Base-by-base conservation (phyloP, 2,329 filamentous ascomycete species). In the Fonsecaea pedrosoi region DNA sequence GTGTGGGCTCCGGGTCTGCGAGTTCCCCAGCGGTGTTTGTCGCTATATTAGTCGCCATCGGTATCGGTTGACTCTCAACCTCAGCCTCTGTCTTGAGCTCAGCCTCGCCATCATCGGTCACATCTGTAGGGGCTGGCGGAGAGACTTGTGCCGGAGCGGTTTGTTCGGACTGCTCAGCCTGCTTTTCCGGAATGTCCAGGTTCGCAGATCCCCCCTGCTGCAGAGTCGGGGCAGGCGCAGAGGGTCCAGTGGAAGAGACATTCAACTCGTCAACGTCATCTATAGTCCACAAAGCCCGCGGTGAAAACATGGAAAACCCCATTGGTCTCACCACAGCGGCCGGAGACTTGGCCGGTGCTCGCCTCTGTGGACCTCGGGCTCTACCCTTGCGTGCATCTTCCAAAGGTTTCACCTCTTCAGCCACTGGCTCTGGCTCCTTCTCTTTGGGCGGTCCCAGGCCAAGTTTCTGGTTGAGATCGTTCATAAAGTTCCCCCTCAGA, bases 401-500 rank as follows among this genome's bases (percentile, higher is more conserved):
- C 32, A 99, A 82, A n/a, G 94, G 93, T 10, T 85, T 88, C 77
- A 92, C 92, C 71, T 85, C 82, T 67, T 86, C 84, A 37, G 84
- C 84, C 1, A 79, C 79, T 37, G 81, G 78, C 55, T 86, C 85
- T 64, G 87, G 84, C 60, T 88, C 84, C 25, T 54, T 80, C 70
- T 94, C 90, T 74, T 91, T 89, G 71, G 91, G 90, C n/a, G 94
- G 94, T 0, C 95, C 95, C 40, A 96, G 81, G 75, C 92, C 90
- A 34, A 99, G 83, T 57, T 93, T 90, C 73, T 92, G 94, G 78
- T 98, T 97, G 50, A 99, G 82, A 75, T 98, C 94, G 54, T 89
- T 93, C 85, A 99, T 88, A 78, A 99, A 98, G 2, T 92, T 92
- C 42, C 92, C 92, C 79, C 96, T 93, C 37, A 99, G 82, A 30